phyloP scores from a whole-genome alignment of 176 grass and related monocot species.

The Pontederia paniculata region DNA sequence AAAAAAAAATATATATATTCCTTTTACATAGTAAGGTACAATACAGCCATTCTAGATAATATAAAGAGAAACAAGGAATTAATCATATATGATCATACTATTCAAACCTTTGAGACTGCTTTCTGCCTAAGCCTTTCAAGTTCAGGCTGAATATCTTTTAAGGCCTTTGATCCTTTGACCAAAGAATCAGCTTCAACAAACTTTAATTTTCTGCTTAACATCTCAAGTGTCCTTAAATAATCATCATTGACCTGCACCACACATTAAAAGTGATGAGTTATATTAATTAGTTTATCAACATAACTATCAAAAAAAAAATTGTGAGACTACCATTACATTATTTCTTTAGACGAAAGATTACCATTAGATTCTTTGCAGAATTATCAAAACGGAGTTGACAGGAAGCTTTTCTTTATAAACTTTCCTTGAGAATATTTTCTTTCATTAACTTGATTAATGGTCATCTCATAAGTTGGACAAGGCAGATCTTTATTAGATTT shows the following conservation, averaged over 20 bases:
- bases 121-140: conserved; percentile 79
- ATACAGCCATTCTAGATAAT: not conserved
- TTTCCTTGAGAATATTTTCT: no score
- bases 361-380: no score
- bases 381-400: no score
- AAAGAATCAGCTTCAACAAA: conserved; percentile 66
- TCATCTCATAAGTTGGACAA: no score
- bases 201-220: conserved; percentile 83
- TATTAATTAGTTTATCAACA: not conserved
- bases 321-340: not conserved
- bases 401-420: no score
- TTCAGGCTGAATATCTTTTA: conserved; percentile 90
- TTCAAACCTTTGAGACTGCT: conserved; percentile 86
- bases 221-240: conserved; percentile 81
- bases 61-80: conserved; percentile 10
- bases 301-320: not conserved
- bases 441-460: no score
- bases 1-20: no score
- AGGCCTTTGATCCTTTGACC: conserved; percentile 76
- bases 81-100: conserved; percentile 17
- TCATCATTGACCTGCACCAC: conserved; percentile 76
- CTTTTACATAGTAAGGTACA: no score
- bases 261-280: not conserved
- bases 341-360: no score
- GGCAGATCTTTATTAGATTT: no score